Conservation (phyloP, 2,329 filamentous ascomycete species). For the Aspergillus bombycis region DNA sequence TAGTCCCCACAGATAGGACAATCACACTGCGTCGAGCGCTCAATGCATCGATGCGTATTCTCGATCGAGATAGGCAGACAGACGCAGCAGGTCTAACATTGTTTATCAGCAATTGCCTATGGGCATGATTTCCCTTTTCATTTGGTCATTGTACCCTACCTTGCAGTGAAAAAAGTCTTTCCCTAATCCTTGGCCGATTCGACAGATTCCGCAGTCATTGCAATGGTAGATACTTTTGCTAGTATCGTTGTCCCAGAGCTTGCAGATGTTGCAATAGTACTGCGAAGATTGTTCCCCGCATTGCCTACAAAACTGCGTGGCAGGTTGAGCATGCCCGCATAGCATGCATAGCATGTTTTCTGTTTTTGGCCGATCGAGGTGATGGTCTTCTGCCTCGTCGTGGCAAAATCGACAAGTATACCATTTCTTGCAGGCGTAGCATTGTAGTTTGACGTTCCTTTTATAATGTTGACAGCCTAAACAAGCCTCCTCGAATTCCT, state of each 20-base stretch:
- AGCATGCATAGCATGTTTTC: constrained; percentile 98
- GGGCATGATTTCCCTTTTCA: not conserved
- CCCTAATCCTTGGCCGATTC: constrained; percentile 84
- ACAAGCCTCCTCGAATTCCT: constrained; percentile 54
- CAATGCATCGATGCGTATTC: constrained; percentile 87
- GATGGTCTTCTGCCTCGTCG: constrained; percentile 78
- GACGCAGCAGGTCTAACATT: constrained; percentile 77
- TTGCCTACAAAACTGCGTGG: constrained; percentile 73
- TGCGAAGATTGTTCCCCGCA: constrained; percentile 79
- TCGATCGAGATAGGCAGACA: constrained; percentile 90
- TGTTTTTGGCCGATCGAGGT: constrained; percentile 78
- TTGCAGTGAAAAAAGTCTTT: constrained; percentile 99
- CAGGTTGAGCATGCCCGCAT: constrained; percentile 82
- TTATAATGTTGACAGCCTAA: constrained; percentile 92
- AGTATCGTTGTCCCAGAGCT: constrained; percentile 93
- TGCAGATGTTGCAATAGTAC: constrained; percentile 94
- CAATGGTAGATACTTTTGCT: constrained; percentile 96
- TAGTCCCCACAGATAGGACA: constrained; percentile 97
- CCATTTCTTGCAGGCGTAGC: constrained; percentile 85
- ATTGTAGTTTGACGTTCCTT: constrained; percentile 94
- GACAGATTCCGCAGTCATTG: constrained; percentile 91
- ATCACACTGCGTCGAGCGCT: constrained; percentile 90
- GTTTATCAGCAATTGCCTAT: constrained; percentile 19
- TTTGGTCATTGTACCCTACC: constrained; percentile 53
- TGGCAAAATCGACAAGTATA: constrained; percentile 96